These are phyloP conservation scores for Antitrichia curtipendula DNA, from an alignment of 225 moss, liverwort and hornwort genomes.

Conservation along the genomic window DNA sequence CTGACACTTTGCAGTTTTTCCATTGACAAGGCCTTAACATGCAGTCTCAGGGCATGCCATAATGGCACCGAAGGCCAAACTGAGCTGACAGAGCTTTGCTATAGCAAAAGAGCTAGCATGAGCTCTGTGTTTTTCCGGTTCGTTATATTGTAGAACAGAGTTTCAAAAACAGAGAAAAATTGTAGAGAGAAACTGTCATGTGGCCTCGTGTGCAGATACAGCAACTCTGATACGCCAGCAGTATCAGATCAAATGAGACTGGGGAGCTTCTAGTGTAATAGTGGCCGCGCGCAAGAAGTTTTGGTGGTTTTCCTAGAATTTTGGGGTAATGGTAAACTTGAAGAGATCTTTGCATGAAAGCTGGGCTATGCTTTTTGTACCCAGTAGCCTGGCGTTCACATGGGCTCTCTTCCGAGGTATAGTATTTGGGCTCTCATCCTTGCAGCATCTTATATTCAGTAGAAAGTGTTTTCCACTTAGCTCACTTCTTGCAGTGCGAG, in stretches of 20 bases:
- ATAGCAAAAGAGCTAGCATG: slow-evolving; percentile 1
- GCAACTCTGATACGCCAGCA: not conserved
- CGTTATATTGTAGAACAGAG: not conserved
- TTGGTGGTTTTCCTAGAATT: not conserved
- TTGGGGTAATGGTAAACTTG: not conserved
- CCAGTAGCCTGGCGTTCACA: slow-evolving; percentile 28
- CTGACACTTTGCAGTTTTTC: not conserved
- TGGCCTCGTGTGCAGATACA: not conserved
- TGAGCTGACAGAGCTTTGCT: not conserved
- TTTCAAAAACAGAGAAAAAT: not conserved
- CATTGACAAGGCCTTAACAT: not conserved
- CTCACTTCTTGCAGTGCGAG: not conserved
- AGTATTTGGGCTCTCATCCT: not conserved
- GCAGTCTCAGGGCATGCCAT: not conserved
- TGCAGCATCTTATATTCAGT: not conserved
- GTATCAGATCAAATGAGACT: not conserved
- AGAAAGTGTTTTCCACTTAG: not conserved
- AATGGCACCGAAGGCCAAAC: not conserved
- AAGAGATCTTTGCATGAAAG: slow-evolving; percentile 38
- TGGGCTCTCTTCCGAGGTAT: slow-evolving; percentile 35
- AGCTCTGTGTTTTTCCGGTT: slow-evolving; percentile 1
- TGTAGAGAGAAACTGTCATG: not conserved
- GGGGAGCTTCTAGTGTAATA: not conserved
- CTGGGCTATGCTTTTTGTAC: not conserved
- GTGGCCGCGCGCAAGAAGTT: not conserved